Evolutionary conservation across 441 rosid species (phyloP), one percentile per base, ranked within the genome.

Genomic region (Erodium chrysanthum): DNA sequence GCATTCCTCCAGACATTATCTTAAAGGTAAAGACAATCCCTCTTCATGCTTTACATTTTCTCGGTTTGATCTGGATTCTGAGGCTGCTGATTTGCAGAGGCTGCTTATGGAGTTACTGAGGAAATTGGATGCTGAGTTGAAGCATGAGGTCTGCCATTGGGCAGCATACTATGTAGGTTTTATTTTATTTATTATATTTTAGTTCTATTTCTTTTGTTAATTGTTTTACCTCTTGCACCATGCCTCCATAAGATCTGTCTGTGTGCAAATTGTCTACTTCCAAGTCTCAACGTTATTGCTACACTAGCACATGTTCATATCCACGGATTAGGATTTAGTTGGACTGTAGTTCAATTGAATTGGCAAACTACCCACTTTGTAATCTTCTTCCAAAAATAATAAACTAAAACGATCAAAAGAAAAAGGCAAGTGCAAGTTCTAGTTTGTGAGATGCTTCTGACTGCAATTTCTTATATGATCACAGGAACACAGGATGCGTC

Each of bases 61-160:
- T 11, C 25, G 64, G 29, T 44, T 48, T 60, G 5, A 7, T 0
- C 48, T 68, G 68, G 54, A 18, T n/a, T 31, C 66, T 67, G 63
- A 78, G 70, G 18, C 50, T 20, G 48, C 52, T 56, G 21, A 68
- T 27, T 37, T 50, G 4, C 90, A 94, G 97, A 86, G 80, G 71
- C 83, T 91, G 70, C 88, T 88, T 60, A 79, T 81, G 73, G 97
- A 94, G 75, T 77, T 94, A 71, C 73, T 91, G 79, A 88, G 81
- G 86, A 89, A 84, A 81, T 79, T 91, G 64, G 98, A 93, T 82
- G 86, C 88, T 12, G 96, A 94, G 71, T 79, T 91, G 42, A 94
- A 94, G 85, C 98, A 88, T 70, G 96, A 94, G 83, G 81, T 85
- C 68, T 83, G 96, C 77, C 97, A 86, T 70, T 94, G 96, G 97